Evolutionary conservation across 768 basidiomycete species (phyloP).

Genomic region (Trametes cinnabarina): DNA sequence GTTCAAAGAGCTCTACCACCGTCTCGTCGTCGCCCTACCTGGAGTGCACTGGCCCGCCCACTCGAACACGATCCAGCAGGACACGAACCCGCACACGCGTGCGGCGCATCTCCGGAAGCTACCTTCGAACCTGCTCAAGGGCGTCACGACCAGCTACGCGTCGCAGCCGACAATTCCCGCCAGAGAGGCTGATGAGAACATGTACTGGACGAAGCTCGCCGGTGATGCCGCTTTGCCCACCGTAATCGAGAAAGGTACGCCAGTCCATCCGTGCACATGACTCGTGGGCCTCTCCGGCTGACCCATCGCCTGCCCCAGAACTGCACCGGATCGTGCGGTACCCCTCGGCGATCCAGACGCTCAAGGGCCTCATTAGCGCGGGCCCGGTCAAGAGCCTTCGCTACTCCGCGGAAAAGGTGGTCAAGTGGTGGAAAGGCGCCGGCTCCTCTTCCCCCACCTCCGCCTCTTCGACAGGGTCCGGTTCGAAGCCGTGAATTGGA

Average conservation of each 20-base stretch:
- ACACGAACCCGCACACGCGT: slow-evolving; percentile 62
- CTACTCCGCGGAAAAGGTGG: slow-evolving; percentile 73
- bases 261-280: background rate
- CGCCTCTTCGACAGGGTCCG: background rate
- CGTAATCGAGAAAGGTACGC: slow-evolving; percentile 52
- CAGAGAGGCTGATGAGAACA: slow-evolving; percentile 64
- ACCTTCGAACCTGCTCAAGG: slow-evolving; percentile 60
- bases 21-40: slow-evolving; percentile 72
- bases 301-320: slow-evolving; percentile 44
- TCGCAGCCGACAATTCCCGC: slow-evolving; percentile 32
- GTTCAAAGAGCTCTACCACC: slow-evolving; percentile 86
- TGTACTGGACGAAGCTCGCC: slow-evolving; percentile 73
- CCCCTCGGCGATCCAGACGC: slow-evolving; percentile 79
- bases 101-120: slow-evolving; percentile 76
- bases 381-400: slow-evolving; percentile 75
- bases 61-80: slow-evolving; percentile 64
- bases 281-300: background rate
- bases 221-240: slow-evolving; percentile 55
- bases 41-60: slow-evolving; percentile 71
- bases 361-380: slow-evolving; percentile 85
- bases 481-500: background rate
- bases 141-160: slow-evolving; percentile 54
- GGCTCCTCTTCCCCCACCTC: background rate
- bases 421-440: slow-evolving; percentile 71
- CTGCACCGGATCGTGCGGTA: slow-evolving; percentile 74